Evolutionary conservation across 73 alveolate species (phyloP), one percentile per base, ranked within the genome.

Genomic region (Tetrahymena thermophila): DNA sequence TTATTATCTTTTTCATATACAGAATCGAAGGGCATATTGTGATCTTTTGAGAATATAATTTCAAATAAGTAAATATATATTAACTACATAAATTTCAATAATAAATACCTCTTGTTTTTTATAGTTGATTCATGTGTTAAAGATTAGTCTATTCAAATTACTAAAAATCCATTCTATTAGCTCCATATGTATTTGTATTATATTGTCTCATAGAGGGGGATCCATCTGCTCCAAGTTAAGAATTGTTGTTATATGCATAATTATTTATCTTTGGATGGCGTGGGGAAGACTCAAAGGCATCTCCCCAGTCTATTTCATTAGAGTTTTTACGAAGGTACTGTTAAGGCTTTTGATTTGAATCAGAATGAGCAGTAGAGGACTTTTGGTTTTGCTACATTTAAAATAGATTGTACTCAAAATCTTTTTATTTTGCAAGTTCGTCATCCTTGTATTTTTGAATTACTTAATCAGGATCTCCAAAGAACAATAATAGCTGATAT

Each of bases 401-500:
- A 55, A 85, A 40, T 56, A 55, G 35, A 35, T 95, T 94, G 21
- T 89, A 44, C 25, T 85, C 97, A 25, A 95, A 85, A 50, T 85
- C 85, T 19, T 95, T 31, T 71, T 71, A 71, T 71, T 71, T 71
- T 28, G 37, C 89, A 71, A 71, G 89, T 71, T 71, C 23, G 23
- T 71, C 89, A 71, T 71, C 37, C 89, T 71, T 71, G 23, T 25
- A 71, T 19, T 17, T 31, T 31, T 71, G 23, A 28, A 71, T 71
- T 14, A 71, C 37, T 71, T 71, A 31, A 28, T 71, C 97, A 23
- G 97, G 97, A 89, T 95, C 84, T 23, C 97, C 97, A 89, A 95
- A 95, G 56, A 50, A 43, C 85, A 85, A 85, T 43, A 95, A 56
- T 89, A 95, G 84, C 31, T 93, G 35, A 31, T 85, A 85, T 2